phyloP scores from a whole-genome alignment of 2,329 filamentous ascomycete species.

The Aspergillus amoenus region DNA sequence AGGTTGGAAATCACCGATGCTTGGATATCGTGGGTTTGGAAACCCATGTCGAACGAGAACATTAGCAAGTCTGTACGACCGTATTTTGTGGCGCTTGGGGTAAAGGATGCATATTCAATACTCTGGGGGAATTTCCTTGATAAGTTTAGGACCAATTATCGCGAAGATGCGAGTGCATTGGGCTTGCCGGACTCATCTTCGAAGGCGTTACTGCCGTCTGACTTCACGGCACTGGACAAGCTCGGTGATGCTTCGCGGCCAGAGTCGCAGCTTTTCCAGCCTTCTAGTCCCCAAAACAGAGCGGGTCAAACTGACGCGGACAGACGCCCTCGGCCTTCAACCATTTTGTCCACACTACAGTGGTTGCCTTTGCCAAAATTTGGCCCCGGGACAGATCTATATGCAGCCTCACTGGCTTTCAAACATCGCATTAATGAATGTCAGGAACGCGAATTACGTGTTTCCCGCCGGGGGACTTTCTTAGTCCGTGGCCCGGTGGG shows the following conservation, averaged over 20 bases:
- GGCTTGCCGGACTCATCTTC: slow-evolving; percentile 16
- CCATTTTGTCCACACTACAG: slow-evolving; percentile 32
- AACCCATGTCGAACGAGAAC: slow-evolving; percentile 27
- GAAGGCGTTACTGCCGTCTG: slow-evolving; percentile 13
- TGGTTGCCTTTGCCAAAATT: slow-evolving; percentile 35
- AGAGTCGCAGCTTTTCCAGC: slow-evolving; percentile 18
- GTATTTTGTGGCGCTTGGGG: slow-evolving; percentile 31
- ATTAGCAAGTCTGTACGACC: slow-evolving; percentile 31
- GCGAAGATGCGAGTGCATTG: slow-evolving; percentile 13
- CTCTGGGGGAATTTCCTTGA: slow-evolving; percentile 29
- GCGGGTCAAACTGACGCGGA: slow-evolving; percentile 17
- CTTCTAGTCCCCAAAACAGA: slow-evolving; percentile 15
- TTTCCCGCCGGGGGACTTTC: slow-evolving; percentile 33
- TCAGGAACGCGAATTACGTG: slow-evolving; percentile 18
- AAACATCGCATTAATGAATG: slow-evolving; percentile 29
- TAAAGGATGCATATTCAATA: slow-evolving; percentile 33
- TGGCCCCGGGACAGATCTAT: slow-evolving; percentile 35
- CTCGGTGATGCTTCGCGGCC: slow-evolving; percentile 19
- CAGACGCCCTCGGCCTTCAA: slow-evolving; percentile 25
- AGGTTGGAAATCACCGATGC: slow-evolving; percentile 30
- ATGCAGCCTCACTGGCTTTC: slow-evolving; percentile 33
- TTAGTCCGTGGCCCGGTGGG: slow-evolving; percentile 36
- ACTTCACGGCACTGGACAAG: slow-evolving; percentile 17
- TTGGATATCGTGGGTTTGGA: slow-evolving; percentile 28
- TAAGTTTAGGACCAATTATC: slow-evolving; percentile 20